Conservation (phyloP, 306 rosid species). For the Pterocarpus santalinus region DNA sequence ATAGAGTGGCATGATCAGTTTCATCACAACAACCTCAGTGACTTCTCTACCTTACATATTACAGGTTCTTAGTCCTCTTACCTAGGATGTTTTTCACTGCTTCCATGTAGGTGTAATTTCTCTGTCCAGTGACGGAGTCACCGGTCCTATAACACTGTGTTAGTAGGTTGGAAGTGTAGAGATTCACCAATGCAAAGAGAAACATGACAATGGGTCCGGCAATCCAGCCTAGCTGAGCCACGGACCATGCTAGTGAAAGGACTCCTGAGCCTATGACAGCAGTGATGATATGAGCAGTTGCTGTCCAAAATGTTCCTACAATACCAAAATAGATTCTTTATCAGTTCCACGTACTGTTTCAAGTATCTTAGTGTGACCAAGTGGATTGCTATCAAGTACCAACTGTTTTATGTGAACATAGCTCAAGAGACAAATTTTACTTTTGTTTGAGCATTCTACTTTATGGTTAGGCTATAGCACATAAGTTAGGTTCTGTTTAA, state of each 20-base stretch:
- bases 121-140: slow-evolving; percentile 65
- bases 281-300: slow-evolving; percentile 77
- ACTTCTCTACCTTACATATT: neutral
- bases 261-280: slow-evolving; percentile 87
- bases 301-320: slow-evolving; percentile 81
- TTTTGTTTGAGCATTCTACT: too few relatives aligned
- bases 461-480: neutral
- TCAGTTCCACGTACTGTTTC: neutral
- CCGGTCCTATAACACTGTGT: slow-evolving; percentile 67
- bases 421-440: too few relatives aligned
- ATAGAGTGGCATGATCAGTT: slow-evolving; percentile 14
- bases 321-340: neutral
- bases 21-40: neutral
- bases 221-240: slow-evolving; percentile 85
- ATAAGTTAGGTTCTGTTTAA: neutral
- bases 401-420: too few relatives aligned
- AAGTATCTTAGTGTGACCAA: neutral
- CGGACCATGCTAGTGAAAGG: slow-evolving; percentile 81
- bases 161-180: slow-evolving; percentile 69
- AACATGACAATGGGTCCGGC: slow-evolving; percentile 67
- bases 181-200: slow-evolving; percentile 71
- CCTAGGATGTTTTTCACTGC: slow-evolving; percentile 81
- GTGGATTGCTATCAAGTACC: too few relatives aligned
- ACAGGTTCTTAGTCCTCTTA: slow-evolving; percentile 24
- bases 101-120: slow-evolving; percentile 86